phyloP scores from a whole-genome alignment of 2,329 filamentous ascomycete genomes.

The Cryphonectria parasitica region DNA sequence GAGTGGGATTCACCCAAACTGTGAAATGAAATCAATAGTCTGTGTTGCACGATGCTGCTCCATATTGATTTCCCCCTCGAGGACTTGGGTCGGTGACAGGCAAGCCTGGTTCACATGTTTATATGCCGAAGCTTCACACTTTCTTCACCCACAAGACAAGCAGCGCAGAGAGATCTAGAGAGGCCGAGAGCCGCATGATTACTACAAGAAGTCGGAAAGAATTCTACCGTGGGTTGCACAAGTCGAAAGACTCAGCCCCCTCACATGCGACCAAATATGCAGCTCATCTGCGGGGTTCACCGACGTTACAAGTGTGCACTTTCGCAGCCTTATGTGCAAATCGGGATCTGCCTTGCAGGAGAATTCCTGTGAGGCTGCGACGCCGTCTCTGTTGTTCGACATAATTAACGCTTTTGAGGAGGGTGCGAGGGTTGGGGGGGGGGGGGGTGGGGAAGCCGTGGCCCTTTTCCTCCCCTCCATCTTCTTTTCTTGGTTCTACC shows the following conservation, averaged over 20 bases:
- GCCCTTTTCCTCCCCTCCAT: background rate
- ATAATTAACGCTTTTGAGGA: background rate
- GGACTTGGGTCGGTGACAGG: background rate
- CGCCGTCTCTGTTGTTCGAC: background rate
- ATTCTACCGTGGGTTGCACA: background rate
- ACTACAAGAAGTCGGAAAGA: background rate
- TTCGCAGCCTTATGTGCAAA: background rate
- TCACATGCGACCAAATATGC: background rate
- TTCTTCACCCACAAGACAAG: background rate
- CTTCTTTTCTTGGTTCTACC: background rate
- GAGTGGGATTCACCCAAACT: background rate
- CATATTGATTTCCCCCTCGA: background rate
- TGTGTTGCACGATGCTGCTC: background rate
- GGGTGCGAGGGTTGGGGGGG: no score
- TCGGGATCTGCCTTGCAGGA: background rate
- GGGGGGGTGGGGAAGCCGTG: background rate
- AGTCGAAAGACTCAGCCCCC: background rate
- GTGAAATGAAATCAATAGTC: background rate
- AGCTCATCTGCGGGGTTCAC: background rate
- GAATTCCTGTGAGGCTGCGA: background rate
- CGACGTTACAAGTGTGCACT: background rate
- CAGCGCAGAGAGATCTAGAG: background rate
- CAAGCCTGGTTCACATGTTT: background rate
- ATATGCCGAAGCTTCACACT: background rate
- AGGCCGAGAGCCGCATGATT: background rate